Evolutionary conservation across 305 asterid genomes (phyloP), one percentile per base, ranked within the genome.

Genomic region (Vinca major): DNA sequence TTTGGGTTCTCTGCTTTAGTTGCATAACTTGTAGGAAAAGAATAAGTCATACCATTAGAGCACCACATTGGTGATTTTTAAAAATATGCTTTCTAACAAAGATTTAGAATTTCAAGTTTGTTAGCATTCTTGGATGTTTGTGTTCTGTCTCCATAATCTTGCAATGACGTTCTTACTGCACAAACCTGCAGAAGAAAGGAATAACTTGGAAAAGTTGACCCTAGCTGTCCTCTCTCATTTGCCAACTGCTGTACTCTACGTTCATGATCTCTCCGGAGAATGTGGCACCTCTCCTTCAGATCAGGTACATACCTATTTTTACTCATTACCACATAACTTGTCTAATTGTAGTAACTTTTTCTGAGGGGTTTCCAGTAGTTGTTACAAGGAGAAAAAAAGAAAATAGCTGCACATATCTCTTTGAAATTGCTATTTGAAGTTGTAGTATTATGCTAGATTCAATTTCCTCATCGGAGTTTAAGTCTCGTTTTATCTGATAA

Each of bases 241-340:
- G 82, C 97, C 98, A 36, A 92, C 97, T 75, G 98, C 97, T 67
- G 93, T 92, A 60, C 90, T 92, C 75, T 92, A 82, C 76, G 97
- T 92, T 73, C 98, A 92, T 67, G 98, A 92, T 82, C 94, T 92
- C 65, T 81, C 97, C 63, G 98, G 97, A 74, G 88, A 88, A 79
- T 90, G 98, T 80, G 98, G 98, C 65, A 90, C 89, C 49, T 88
- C 96, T 56, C 90, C 97, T 67, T 88, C 96, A 68, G 97, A 90
- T 88, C 98, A 92, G 97, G 98, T 90, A 75, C 26, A 26, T 64
- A 40, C 26, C 43, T 45, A 1, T 26, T 9, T 43, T 45, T 13
- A 44, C 8, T n/a, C 40, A 26, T 68, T 19, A 0, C 44, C 7
- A 13, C 8, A 36, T 50, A 16, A 40, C 19, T 12, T 36, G 3